Conservation (phyloP, 106 monocot species). For the Dendrobium officinale region DNA sequence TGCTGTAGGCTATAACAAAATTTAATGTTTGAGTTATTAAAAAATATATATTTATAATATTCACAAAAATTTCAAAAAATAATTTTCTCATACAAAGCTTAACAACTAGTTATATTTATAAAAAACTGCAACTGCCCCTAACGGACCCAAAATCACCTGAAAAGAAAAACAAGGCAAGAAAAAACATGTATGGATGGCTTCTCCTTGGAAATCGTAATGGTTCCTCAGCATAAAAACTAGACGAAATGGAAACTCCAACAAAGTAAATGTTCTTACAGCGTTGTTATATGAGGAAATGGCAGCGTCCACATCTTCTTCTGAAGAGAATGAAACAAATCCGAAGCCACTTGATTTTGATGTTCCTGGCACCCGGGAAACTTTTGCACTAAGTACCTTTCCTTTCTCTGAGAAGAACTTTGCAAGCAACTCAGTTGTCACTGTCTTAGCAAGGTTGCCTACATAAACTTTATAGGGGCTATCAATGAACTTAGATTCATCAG, state of each 20-base stretch:
- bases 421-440: conserved; percentile 66
- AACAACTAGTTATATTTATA: too few relatives aligned
- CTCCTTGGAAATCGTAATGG: neutral
- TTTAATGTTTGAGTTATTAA: too few relatives aligned
- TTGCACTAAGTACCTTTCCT: conserved; percentile 75
- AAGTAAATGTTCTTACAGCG: conserved; percentile 36
- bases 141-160: too few relatives aligned
- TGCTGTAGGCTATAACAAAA: too few relatives aligned
- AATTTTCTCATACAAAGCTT: too few relatives aligned
- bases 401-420: conserved; percentile 77
- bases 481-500: conserved; percentile 64
- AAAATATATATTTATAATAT: too few relatives aligned
- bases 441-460: conserved; percentile 85
- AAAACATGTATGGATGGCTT: neutral
- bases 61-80: too few relatives aligned
- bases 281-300: conserved; percentile 71
- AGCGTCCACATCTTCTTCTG: conserved; percentile 74
- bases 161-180: neutral
- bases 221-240: neutral
- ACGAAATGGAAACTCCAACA: neutral
- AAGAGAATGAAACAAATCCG: conserved; percentile 88
- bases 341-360: conserved; percentile 90
- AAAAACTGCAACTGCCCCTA: too few relatives aligned
- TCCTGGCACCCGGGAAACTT: conserved; percentile 72
- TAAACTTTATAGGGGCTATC: conserved; percentile 96